Conservation (phyloP, 2,329 filamentous ascomycete genomes). For the Aspergillus clavatus region DNA sequence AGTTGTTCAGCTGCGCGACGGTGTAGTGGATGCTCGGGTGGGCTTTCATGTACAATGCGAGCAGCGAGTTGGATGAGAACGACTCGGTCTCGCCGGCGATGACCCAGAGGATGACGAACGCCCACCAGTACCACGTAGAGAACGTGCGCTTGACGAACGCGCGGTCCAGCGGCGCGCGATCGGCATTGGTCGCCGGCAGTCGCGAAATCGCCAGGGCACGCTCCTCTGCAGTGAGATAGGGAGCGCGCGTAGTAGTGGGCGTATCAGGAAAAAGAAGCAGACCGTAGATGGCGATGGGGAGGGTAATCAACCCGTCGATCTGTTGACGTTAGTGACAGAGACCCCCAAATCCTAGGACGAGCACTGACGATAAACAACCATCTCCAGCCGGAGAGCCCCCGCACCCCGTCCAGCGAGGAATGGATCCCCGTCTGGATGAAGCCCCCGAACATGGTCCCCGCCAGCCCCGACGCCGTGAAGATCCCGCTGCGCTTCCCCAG, state of each 20-base stretch:
- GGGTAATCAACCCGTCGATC: slow-evolving; percentile 39
- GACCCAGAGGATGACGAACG: slow-evolving; percentile 43
- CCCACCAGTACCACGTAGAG: slow-evolving; percentile 35
- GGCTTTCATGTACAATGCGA: slow-evolving; percentile 49
- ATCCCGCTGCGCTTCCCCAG: slow-evolving; percentile 36
- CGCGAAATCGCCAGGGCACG: slow-evolving; percentile 28
- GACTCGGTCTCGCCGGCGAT: slow-evolving; percentile 68
- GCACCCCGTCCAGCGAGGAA: slow-evolving; percentile 22
- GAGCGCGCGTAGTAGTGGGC: slow-evolving; percentile 32
- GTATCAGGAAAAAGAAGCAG: slow-evolving; percentile 40
- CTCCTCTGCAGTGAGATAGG: slow-evolving; percentile 31
- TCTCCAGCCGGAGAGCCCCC: slow-evolving; percentile 29
- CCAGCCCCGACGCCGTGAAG: slow-evolving; percentile 32
- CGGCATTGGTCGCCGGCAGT: slow-evolving; percentile 21
- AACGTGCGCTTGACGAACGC: slow-evolving; percentile 30
- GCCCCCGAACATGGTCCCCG: slow-evolving; percentile 35
- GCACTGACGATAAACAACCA: slow-evolving; percentile 35
- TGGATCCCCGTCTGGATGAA: slow-evolving; percentile 35
- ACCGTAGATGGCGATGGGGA: slow-evolving; percentile 42
- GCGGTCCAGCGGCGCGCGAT: slow-evolving; percentile 18
- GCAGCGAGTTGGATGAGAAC: slow-evolving; percentile 60
- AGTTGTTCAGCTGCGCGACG: slow-evolving; percentile 50
- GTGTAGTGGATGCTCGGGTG: slow-evolving; percentile 44
- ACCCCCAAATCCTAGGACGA: neutral
- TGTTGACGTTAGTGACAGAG: slow-evolving; percentile 4